Conservation (phyloP, 805 yeast genomes). For the Myxozyma sirexii region DNA sequence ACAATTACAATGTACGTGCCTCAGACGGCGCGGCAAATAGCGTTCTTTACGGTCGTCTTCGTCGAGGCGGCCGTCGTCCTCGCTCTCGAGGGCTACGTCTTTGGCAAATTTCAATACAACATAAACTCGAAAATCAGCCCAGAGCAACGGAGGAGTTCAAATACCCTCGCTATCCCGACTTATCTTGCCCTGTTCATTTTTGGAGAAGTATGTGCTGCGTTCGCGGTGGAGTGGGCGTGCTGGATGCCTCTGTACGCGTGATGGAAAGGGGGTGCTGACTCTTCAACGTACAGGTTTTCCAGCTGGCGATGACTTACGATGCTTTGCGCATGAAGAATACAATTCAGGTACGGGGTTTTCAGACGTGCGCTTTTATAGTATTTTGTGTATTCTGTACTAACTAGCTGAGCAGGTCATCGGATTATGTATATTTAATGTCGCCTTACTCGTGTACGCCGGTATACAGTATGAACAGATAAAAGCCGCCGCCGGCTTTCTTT, state of each 20-base stretch:
- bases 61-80: conserved; percentile 35
- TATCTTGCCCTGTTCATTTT: conserved; percentile 54
- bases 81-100: conserved; percentile 41
- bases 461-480: conserved; percentile 50
- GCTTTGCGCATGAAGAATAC: conserved; percentile 49
- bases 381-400: too few relatives aligned
- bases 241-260: neutral
- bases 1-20: conserved; percentile 13
- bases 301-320: conserved; percentile 45
- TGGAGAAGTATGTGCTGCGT: conserved; percentile 40
- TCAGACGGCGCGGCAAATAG: conserved; percentile 18
- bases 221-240: neutral
- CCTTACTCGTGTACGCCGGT: conserved; percentile 52
- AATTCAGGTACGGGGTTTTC: conserved; percentile 35
- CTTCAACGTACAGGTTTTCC: conserved; percentile 41
- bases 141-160: conserved; percentile 30
- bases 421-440: conserved; percentile 47
- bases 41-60: conserved; percentile 22
- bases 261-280: neutral
- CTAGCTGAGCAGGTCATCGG: conserved; percentile 36
- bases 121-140: conserved; percentile 17
- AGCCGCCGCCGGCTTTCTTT: conserved; percentile 36
- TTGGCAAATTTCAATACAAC: conserved; percentile 39
- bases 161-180: conserved; percentile 43
- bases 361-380: too few relatives aligned